Conservation (phyloP, 352 stramenopile species). For the Globisporangium cystogenes region DNA sequence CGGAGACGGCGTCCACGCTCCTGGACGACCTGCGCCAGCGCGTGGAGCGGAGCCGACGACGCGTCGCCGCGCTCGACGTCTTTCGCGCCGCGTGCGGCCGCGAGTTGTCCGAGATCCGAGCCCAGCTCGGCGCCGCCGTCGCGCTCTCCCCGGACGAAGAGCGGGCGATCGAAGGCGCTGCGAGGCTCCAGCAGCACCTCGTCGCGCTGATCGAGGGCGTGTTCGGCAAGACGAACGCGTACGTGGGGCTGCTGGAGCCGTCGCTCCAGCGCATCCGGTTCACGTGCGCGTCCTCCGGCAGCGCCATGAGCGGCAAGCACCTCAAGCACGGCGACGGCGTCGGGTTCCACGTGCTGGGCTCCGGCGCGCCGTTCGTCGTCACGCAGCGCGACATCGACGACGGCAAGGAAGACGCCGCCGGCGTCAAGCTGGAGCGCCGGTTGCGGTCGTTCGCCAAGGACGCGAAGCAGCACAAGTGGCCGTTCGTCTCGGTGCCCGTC, state of each 20-base stretch:
- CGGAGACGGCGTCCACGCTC: slow-evolving; percentile 23
- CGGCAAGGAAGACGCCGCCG: background rate
- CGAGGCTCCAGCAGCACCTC: slow-evolving; percentile 24
- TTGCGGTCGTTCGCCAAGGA: slow-evolving; percentile 38
- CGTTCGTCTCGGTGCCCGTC: slow-evolving; percentile 62
- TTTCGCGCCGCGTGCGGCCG: slow-evolving; percentile 27
- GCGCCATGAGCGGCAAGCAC: slow-evolving; percentile 56
- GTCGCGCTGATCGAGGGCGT: slow-evolving; percentile 29
- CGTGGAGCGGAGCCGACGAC: slow-evolving; percentile 32
- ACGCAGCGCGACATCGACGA: slow-evolving; percentile 10
- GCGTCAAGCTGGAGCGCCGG: slow-evolving; percentile 4
- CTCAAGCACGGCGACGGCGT: slow-evolving; percentile 51
- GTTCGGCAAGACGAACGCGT: slow-evolving; percentile 40
- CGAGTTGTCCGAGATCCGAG: slow-evolving; percentile 4
- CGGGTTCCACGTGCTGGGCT: slow-evolving; percentile 42
- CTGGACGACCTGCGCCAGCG: slow-evolving; percentile 26
- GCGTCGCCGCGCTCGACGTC: slow-evolving; percentile 20
- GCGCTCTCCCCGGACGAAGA: slow-evolving; percentile 31
- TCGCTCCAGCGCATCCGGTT: slow-evolving; percentile 35
- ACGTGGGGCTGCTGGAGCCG: slow-evolving; percentile 60
- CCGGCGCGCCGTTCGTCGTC: slow-evolving; percentile 35
- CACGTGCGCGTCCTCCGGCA: slow-evolving; percentile 41
- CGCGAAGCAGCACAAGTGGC: slow-evolving; percentile 28
- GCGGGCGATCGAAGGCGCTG: slow-evolving; percentile 28
- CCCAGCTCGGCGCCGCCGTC: background rate